These are phyloP conservation scores for Saturnispora ahearnii DNA, from an alignment of 805 yeast species.

Conservation along the genomic window DNA sequence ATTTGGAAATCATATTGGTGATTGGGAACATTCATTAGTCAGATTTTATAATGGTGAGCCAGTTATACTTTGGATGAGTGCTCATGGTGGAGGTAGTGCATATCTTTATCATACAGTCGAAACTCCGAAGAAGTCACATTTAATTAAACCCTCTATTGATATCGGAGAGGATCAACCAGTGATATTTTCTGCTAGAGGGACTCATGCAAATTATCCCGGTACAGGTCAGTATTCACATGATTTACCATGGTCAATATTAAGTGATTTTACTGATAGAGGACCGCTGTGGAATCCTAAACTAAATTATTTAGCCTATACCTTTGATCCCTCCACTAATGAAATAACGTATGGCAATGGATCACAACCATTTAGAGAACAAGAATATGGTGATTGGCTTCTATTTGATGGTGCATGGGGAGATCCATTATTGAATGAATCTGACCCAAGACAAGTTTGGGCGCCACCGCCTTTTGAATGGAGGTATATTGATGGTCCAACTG, in stretches of 20 bases:
- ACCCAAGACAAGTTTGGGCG: constrained; percentile 78
- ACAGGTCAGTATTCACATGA: constrained; percentile 96
- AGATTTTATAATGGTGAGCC: constrained; percentile 79
- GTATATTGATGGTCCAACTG: constrained; percentile 87
- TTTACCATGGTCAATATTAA: constrained; percentile 80
- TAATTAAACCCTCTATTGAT: constrained; percentile 14
- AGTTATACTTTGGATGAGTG: constrained; percentile 87
- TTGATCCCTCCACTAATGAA: constrained; percentile 31
- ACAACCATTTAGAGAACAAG: constrained; percentile 42
- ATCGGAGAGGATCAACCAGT: constrained; percentile 46
- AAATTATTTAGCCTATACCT: constrained; percentile 76
- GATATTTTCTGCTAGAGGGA: constrained; percentile 86
- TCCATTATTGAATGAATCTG: constrained; percentile 50
- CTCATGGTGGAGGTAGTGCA: constrained; percentile 96
- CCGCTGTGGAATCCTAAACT: constrained; percentile 89
- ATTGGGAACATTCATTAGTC: constrained; percentile 93
- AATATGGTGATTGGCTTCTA: constrained; percentile 67
- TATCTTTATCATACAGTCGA: constrained; percentile 72
- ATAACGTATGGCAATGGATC: constrained; percentile 41
- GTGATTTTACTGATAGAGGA: constrained; percentile 93
- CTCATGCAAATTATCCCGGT: constrained; percentile 95
- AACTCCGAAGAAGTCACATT: constrained; percentile 32
- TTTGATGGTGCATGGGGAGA: constrained; percentile 91
- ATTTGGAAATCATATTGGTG: constrained; percentile 94
- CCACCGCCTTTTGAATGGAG: constrained; percentile 84